These are phyloP conservation scores for Candida glucosophila DNA, from an alignment of 1,139 yeast genomes.

Conservation along the genomic window DNA sequence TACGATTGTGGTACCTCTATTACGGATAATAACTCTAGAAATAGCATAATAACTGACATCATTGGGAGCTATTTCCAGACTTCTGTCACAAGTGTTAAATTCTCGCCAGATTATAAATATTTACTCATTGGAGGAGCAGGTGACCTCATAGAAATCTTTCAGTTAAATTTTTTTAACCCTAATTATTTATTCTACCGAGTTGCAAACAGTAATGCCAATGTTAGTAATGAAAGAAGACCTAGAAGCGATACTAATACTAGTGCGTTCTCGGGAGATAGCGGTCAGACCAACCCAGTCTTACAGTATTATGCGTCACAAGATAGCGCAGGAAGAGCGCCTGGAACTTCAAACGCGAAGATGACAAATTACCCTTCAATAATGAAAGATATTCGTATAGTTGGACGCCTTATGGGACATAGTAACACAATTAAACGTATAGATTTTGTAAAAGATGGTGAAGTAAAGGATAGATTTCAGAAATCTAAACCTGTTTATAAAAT, in stretches of 20 bases:
- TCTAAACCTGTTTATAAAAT: slow-evolving; percentile 38
- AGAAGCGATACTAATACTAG: slow-evolving; percentile 33
- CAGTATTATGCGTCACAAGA: too few relatives aligned
- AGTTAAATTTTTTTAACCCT: slow-evolving; percentile 34
- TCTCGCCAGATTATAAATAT: slow-evolving; percentile 61
- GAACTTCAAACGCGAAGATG: slow-evolving; percentile 10
- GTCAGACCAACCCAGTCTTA: slow-evolving; percentile 5
- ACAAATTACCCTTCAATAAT: slow-evolving; percentile 25
- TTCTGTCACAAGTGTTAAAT: slow-evolving; percentile 48
- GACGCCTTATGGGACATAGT: slow-evolving; percentile 56
- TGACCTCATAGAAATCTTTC: slow-evolving; percentile 49
- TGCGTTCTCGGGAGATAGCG: slow-evolving; percentile 9
- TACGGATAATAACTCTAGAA: slow-evolving; percentile 12
- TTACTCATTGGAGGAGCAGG: slow-evolving; percentile 51
- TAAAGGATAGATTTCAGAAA: slow-evolving; percentile 8
- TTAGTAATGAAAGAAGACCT: slow-evolving; percentile 19
- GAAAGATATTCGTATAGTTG: slow-evolving; percentile 34
- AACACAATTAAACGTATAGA: slow-evolving; percentile 51
- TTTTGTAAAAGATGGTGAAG: slow-evolving; percentile 17
- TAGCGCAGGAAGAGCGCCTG: too few relatives aligned
- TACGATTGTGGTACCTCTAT: slow-evolving; percentile 13
- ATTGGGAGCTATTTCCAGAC: slow-evolving; percentile 60
- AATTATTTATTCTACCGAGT: slow-evolving; percentile 21
- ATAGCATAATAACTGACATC: slow-evolving; percentile 46
- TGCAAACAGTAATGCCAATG: slow-evolving; percentile 8